Conservation (phyloP, 192 early-diverging fungal species). For the Lunasporangiospora selenospora region DNA sequence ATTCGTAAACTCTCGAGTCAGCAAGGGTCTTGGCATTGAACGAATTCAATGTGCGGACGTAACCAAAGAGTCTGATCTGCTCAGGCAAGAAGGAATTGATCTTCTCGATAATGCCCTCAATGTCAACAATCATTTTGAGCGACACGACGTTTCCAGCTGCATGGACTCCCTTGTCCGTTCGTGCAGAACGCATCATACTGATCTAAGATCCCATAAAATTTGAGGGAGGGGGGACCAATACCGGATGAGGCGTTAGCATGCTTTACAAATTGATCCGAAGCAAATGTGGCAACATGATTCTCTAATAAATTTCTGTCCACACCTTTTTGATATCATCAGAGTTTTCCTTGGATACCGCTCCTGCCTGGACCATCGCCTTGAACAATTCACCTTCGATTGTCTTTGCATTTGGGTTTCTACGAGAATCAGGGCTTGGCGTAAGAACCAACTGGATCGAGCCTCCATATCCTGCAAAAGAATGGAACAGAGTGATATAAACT, state of each 20-base stretch:
- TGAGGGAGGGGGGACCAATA: no score
- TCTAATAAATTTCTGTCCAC: neutral
- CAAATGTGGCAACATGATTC: no score
- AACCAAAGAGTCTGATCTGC: conserved; percentile 82
- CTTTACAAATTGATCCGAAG: no score
- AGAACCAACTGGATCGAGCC: no score
- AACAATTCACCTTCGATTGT: conserved; percentile 94
- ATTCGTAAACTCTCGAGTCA: conserved; percentile 97
- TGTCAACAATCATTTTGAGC: conserved; percentile 87
- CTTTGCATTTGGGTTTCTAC: conserved; percentile 75
- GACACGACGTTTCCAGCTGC: conserved; percentile 96
- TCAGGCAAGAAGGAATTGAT: conserved; percentile 87
- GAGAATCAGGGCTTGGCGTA: neutral
- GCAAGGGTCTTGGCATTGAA: conserved; percentile 94
- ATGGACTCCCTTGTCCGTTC: conserved; percentile 99
- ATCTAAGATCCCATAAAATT: conserved; percentile 53
- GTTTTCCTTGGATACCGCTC: conserved; percentile 89
- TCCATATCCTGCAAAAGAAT: no score
- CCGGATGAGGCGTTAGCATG: no score
- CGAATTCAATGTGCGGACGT: conserved; percentile 66
- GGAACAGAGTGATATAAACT: no score
- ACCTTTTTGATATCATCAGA: conserved; percentile 80
- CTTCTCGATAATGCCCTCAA: conserved; percentile 71
- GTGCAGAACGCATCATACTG: conserved; percentile 86
- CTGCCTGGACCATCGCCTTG: conserved; percentile 81